Percentiles rank a stretch among this genome's conserved stretches.
These are phyloP conservation scores for Apiosordaria backusii DNA, from an alignment of 495 filamentous ascomycete genomes.

Conservation along the genomic window DNA sequence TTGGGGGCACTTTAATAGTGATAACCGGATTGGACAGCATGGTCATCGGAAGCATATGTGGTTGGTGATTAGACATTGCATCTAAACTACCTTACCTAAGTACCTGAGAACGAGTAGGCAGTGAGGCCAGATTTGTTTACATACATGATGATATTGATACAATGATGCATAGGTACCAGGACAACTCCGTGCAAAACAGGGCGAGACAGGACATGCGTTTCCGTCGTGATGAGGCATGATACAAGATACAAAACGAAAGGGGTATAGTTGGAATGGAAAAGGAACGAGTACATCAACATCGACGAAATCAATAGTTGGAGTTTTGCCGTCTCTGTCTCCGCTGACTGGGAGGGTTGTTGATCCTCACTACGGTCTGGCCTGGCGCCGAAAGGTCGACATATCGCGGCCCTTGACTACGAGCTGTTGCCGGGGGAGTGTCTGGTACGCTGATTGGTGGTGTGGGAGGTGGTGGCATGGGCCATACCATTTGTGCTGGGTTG, in stretches of 20 bases:
- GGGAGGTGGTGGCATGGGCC: slow-evolving; percentile 18
- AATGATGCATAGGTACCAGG: background rate
- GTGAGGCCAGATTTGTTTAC: background rate
- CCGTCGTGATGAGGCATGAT: no score
- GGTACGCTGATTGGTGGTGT: slow-evolving; percentile 12
- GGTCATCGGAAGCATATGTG: no score
- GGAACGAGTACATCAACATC: no score
- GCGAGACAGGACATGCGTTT: no score
- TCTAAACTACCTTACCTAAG: no score
- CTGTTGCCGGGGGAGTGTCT: background rate
- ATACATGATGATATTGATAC: background rate
- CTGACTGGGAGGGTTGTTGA: slow-evolving; percentile 10
- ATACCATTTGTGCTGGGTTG: slow-evolving; percentile 18
- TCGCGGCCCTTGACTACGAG: background rate
- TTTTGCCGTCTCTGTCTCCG: slow-evolving; percentile 1
- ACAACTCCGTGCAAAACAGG: background rate
- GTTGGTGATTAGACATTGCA: no score
- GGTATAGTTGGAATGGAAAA: no score
- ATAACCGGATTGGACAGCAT: no score
- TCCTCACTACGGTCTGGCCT: slow-evolving; percentile 20
- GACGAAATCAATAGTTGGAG: background rate
- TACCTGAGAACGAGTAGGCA: no score
- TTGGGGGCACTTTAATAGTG: no score
- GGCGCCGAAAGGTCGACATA: slow-evolving; percentile 16
- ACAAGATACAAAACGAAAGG: no score